phyloP scores from a whole-genome alignment of 1,139 yeast species.

The Hansenula lynferdii region DNA sequence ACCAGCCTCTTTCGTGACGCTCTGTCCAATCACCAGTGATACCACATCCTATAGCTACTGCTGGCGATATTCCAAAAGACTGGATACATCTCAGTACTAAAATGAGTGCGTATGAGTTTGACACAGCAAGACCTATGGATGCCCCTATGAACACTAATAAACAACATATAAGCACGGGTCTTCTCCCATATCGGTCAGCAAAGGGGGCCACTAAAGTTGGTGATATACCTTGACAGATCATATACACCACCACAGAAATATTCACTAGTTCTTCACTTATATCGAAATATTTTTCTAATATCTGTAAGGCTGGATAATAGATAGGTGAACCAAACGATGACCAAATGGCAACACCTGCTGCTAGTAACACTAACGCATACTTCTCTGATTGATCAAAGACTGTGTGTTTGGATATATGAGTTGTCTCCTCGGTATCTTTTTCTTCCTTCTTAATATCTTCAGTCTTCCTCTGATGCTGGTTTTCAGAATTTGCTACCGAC shows the following conservation, averaged over 20 bases:
- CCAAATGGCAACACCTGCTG: constrained; percentile 47
- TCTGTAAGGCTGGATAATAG: constrained; percentile 52
- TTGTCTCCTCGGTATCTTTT: no score
- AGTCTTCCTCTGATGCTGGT: no score
- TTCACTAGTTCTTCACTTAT: constrained; percentile 43
- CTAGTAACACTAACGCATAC: constrained; percentile 30
- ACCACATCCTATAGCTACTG: constrained; percentile 63
- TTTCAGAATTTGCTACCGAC: no score
- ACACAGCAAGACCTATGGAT: constrained; percentile 40
- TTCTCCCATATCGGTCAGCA: constrained; percentile 58
- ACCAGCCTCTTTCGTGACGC: constrained; percentile 57
- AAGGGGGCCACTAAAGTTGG: constrained; percentile 52
- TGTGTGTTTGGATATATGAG: constrained; percentile 23
- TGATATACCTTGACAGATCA: constrained; percentile 50
- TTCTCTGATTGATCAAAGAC: constrained; percentile 34
- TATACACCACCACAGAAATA: constrained; percentile 57
- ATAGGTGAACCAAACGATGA: constrained; percentile 66
- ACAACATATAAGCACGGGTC: constrained; percentile 44
- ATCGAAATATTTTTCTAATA: constrained; percentile 36
- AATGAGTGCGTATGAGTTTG: constrained; percentile 47
- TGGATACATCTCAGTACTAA: constrained; percentile 60
- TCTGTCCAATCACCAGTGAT: constrained; percentile 65
- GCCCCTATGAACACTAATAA: constrained; percentile 40
- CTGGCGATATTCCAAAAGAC: constrained; percentile 67
- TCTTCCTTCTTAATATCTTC: no score